Base-by-base conservation (phyloP, 1,284 basidiomycete species). In the Ceratorhiza oryzae-sativae region DNA sequence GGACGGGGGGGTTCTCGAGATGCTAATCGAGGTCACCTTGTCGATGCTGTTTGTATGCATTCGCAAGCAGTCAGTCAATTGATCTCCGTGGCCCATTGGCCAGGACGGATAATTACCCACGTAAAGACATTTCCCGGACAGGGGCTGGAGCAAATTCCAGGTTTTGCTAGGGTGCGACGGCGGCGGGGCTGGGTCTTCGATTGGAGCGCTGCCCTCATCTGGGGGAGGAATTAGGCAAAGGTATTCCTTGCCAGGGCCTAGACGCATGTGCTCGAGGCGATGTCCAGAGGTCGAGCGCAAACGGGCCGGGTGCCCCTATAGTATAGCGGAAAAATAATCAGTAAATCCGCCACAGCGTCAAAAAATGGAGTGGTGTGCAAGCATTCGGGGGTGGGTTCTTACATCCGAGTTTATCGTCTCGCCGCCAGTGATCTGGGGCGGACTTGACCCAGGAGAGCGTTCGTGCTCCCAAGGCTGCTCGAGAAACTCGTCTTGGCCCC, bases 131-230 rank as follows among this genome's bases (percentile, higher is more conserved):
- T 84, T 87, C 75, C 89, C 91, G 73, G 87, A 83, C 73, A 93
- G 83, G 61, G 91, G 88, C 77, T 91, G 89, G 41, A 93, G 84
- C 71, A 93, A 84, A 18, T 88, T 88, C 91, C 91, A 93, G 78
- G 89, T 89, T 77, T 89, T 87, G 71, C 86, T 85, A 42, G 91
- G 88, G 46, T 51, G 70, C 23, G 71, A 63, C 55, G 85, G 79
- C 75, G 90, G 87, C 73, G 85, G 80, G 73, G 87, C 83, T 46
- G 84, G 77, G 51, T 88, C 86, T 60, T 89, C 86, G 20, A 84
- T 81, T 49, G 76, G 71, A 83, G 80, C 48, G 78, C 77, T 73
- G 81, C 81, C 72, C 87, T 83, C 55, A 85, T 83, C 67, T 34
- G 88, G 82, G 71, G 87, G 87, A 9, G 91, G 90, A 74, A 93